Evolutionary conservation across 2,329 filamentous ascomycete species (phyloP).

Genomic region (Scedosporium aurantiacum): DNA sequence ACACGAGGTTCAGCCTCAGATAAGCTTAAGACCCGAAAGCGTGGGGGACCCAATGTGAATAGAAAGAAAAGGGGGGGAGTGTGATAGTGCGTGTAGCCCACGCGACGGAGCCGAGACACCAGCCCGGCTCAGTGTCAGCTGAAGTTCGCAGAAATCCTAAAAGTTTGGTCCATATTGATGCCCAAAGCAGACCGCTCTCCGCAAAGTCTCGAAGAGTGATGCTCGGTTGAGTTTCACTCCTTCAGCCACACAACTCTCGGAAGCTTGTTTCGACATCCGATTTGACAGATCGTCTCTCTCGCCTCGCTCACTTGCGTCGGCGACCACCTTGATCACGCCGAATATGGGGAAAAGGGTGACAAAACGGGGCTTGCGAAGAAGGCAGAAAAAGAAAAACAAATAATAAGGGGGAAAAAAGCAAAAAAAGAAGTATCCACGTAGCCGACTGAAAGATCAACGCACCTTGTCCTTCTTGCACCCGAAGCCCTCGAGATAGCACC

Average conservation of each 20-base stretch:
- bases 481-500: conserved; percentile 96
- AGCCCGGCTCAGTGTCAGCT: no score
- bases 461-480: conserved; percentile 98
- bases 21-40: neutral
- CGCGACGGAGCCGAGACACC: neutral
- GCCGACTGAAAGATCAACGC: conserved; percentile 27
- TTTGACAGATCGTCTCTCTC: neutral
- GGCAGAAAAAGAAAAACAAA: neutral
- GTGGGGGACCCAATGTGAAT: neutral
- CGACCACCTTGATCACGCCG: neutral
- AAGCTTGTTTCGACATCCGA: neutral
- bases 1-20: neutral
- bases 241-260: neutral
- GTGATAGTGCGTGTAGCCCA: neutral
- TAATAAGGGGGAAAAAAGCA: neutral
- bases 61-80: neutral
- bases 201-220: neutral
- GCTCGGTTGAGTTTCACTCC: neutral
- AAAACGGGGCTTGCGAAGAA: neutral
- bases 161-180: conserved; percentile 24
- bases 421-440: neutral
- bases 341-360: neutral
- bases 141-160: conserved; percentile 8
- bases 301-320: neutral
- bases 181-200: conserved; percentile 19